Percentiles rank a stretch among this genome's conserved stretches.
Conservation (phyloP, 2,329 filamentous ascomycete genomes). For the Penicillium sp. region DNA sequence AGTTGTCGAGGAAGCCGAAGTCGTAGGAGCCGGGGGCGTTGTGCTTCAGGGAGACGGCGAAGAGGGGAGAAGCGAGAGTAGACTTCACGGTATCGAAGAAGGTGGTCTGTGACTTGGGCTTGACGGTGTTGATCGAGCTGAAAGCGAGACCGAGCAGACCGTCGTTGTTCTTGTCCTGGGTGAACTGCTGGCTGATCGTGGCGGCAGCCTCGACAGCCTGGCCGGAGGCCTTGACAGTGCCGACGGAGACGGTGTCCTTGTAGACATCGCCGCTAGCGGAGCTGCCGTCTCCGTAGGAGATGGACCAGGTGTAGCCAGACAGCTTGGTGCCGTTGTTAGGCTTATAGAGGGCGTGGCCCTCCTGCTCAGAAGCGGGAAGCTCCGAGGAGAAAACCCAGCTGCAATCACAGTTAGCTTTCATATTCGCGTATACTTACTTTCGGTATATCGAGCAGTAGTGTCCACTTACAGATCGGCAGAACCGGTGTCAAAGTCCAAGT, state of each 20-base stretch:
- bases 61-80: constrained; percentile 53
- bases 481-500: constrained; percentile 71
- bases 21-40: constrained; percentile 55
- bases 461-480: constrained; percentile 64
- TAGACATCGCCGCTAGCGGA: constrained; percentile 66
- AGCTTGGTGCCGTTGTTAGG: constrained; percentile 53
- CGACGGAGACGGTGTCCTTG: constrained; percentile 64
- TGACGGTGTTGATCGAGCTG: constrained; percentile 60
- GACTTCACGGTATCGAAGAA: constrained; percentile 62
- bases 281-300: constrained; percentile 67
- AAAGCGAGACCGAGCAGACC: constrained; percentile 64
- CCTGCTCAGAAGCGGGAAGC: constrained; percentile 51
- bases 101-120: constrained; percentile 53
- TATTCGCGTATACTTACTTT: neutral
- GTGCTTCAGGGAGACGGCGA: constrained; percentile 58
- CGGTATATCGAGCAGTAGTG: neutral
- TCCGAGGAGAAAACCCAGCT: constrained; percentile 69
- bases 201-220: constrained; percentile 69
- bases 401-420: neutral
- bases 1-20: constrained; percentile 60
- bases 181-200: constrained; percentile 57
- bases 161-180: constrained; percentile 54
- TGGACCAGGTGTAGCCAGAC: constrained; percentile 57
- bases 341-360: constrained; percentile 61
- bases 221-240: constrained; percentile 56